Conservation (phyloP, 805 yeast genomes). For the Metschnikowia kofuensis region DNA sequence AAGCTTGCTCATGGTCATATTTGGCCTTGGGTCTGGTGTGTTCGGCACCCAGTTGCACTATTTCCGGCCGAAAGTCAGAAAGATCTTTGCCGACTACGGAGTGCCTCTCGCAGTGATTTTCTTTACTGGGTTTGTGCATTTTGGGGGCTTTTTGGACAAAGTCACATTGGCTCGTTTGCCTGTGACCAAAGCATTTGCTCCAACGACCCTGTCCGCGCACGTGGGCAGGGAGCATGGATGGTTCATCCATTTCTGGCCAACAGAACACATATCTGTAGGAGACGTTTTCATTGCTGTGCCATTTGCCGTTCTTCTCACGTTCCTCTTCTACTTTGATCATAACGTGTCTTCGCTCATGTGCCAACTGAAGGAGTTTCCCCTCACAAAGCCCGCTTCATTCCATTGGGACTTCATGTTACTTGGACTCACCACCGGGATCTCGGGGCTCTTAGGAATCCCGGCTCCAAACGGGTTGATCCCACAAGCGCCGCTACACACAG, state of each 20-base stretch:
- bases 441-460: conserved; percentile 88
- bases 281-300: conserved; percentile 89
- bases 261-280: conserved; percentile 53
- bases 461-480: conserved; percentile 97
- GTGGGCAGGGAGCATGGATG: conserved; percentile 54
- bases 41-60: conserved; percentile 64
- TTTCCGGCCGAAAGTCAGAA: conserved; percentile 58
- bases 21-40: conserved; percentile 61
- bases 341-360: conserved; percentile 93
- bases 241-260: conserved; percentile 75
- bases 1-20: conserved; percentile 69
- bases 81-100: conserved; percentile 79
- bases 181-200: conserved; percentile 67
- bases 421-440: conserved; percentile 81
- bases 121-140: conserved; percentile 90
- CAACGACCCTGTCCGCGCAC: conserved; percentile 46
- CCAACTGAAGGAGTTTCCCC: conserved; percentile 76
- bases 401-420: conserved; percentile 88
- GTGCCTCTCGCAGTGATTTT: conserved; percentile 81
- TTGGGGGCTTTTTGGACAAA: conserved; percentile 70
- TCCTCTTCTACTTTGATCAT: conserved; percentile 90
- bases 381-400: conserved; percentile 83
- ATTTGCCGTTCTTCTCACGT: conserved; percentile 81
- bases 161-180: conserved; percentile 64
- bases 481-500: conserved; percentile 93